phyloP scores from a whole-genome alignment of 805 yeast species.

The Tetrapisispora arboricola region DNA sequence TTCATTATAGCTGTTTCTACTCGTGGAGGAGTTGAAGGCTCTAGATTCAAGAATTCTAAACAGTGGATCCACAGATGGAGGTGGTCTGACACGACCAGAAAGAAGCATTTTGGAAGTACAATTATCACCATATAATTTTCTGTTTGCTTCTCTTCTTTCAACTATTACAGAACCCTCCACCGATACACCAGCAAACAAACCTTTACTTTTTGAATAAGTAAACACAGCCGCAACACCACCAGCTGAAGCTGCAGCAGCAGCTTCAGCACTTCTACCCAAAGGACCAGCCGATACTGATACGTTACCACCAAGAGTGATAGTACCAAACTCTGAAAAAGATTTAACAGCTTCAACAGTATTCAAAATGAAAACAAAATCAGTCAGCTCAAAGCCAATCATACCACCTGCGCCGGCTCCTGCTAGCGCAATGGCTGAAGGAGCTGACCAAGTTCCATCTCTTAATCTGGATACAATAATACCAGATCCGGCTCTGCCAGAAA shows the following conservation, averaged over 20 bases:
- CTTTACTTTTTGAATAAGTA: constrained; percentile 91
- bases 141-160: constrained; percentile 93
- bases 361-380: constrained; percentile 91
- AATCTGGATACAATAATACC: constrained; percentile 91
- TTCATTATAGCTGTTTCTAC: too few relatives aligned
- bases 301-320: constrained; percentile 91
- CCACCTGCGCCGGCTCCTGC: constrained; percentile 99
- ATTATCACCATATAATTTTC: constrained; percentile 82
- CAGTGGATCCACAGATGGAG: constrained; percentile 79
- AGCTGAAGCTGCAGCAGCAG: constrained; percentile 87
- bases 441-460: constrained; percentile 94
- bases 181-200: constrained; percentile 94
- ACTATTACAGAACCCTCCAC: constrained; percentile 94
- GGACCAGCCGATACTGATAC: constrained; percentile 97
- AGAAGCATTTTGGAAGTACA: constrained; percentile 80
- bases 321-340: constrained; percentile 87
- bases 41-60: constrained; percentile 77
- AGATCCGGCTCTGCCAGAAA: constrained; percentile 95
- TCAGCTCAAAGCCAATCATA: constrained; percentile 89
- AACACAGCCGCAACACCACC: constrained; percentile 83
- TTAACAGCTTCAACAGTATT: constrained; percentile 84
- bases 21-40: constrained; percentile 45
- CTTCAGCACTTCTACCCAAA: constrained; percentile 93
- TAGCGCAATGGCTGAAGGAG: constrained; percentile 91
- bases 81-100: constrained; percentile 78